Base-by-base conservation (phyloP, 2,329 filamentous ascomycete species). In the Cladosporium sp. region DNA sequence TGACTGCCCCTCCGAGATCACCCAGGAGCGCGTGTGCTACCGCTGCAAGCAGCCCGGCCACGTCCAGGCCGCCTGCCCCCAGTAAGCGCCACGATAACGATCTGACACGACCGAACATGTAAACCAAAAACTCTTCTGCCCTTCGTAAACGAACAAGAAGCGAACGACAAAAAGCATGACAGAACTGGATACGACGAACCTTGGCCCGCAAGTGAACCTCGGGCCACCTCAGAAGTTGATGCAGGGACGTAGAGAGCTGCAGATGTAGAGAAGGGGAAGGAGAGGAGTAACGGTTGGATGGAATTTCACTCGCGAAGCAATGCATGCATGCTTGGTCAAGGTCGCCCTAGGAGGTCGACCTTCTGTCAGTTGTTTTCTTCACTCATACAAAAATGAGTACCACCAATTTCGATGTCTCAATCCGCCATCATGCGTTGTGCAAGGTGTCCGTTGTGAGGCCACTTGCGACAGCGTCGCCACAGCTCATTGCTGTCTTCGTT, bases 11-110 rank as follows among this genome's bases (percentile, higher is more conserved):
- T 92, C 93, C 75, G 93, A 96, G 80, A 89, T 90, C 61, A 85
- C 87, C 68, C 84, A 85, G 72, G 93, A 97, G 84, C 93, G 95
- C 76, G 92, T 96, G 75, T 99, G 94, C 88, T 99, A 99, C 86
- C 96, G 95, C 84, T 97, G 86, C 84, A 86, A 86, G 79, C 83
- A 88, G 76, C 83, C 86, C 67, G 92, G 93, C 69, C 93, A 97
- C 80, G 88, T 97, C 75, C 93, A 97, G 85, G 86, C 90, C 69
- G 86, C 89, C 71, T 99, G 94, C 88, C 90, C 93, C 72, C 92
- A 89, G 82, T 90, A 88, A 78, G 56, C 56, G 49, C 25, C 28
- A 30, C 42, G 25, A 34, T 57, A 30, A 69, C 59, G 40, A 47
- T 28, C 66, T 68, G 36, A 47, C 57, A 54, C 30, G 57, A 59